Evolutionary conservation across 2,329 filamentous ascomycete species (phyloP).

Genomic region (Microcera coccophila): DNA sequence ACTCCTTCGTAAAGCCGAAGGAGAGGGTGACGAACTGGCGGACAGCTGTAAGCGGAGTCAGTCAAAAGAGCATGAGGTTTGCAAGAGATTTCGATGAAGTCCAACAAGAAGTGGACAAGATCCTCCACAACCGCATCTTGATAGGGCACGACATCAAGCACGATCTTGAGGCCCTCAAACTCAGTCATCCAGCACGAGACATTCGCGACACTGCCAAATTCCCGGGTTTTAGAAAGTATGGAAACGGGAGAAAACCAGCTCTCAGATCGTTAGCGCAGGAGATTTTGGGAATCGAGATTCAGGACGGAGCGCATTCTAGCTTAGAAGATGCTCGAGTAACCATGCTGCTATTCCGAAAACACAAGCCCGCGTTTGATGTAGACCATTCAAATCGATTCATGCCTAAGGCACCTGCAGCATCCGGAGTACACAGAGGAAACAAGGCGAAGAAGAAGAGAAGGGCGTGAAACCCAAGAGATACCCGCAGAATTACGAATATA

Average conservation of each 20-base stretch:
- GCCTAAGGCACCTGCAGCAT: constrained; percentile 24
- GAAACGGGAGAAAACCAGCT: constrained; percentile 64
- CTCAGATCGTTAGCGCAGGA: constrained; percentile 56
- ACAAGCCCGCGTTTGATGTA: constrained; percentile 81
- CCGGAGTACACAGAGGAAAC: constrained; percentile 34
- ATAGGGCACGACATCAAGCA: constrained; percentile 83
- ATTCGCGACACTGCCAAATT: constrained; percentile 83
- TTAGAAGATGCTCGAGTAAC: constrained; percentile 79
- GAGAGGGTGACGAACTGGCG: constrained; percentile 86
- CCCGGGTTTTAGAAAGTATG: constrained; percentile 66
- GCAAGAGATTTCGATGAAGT: constrained; percentile 73
- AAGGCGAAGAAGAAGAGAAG: constrained; percentile 42
- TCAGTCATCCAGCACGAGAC: constrained; percentile 74
- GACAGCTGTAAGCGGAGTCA: constrained; percentile 79
- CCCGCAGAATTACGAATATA: not conserved
- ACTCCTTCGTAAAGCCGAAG: constrained; percentile 80
- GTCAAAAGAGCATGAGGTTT: constrained; percentile 64
- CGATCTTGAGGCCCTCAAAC: constrained; percentile 68
- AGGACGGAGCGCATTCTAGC: constrained; percentile 61
- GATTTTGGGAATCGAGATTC: constrained; percentile 59
- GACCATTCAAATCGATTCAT: constrained; percentile 69
- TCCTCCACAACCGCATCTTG: constrained; percentile 68
- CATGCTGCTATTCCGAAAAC: constrained; percentile 81
- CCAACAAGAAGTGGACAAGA: constrained; percentile 63
- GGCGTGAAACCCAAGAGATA: constrained; percentile 2